Percentiles rank a stretch among this genome's conserved stretches.
phyloP scores from a whole-genome alignment of 2,329 filamentous ascomycete genomes.

The Cladophialophora exuberans region DNA sequence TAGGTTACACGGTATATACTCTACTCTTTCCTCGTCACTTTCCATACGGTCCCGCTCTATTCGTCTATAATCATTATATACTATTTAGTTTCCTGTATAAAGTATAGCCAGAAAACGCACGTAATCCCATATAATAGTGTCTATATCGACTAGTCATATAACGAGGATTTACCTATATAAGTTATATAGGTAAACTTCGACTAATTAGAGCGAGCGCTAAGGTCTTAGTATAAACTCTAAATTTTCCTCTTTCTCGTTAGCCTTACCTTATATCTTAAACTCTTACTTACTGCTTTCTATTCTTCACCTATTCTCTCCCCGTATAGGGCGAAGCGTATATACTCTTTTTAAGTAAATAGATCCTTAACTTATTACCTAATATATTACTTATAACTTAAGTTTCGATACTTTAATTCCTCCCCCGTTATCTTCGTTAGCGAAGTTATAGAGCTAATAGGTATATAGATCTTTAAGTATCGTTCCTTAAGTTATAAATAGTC shows the following conservation, averaged over 20 bases:
- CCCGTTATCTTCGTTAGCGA: not conserved
- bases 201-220: not conserved
- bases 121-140: not conserved
- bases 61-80: no score
- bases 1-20: no score
- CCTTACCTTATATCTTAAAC: not conserved
- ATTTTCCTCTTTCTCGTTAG: not conserved
- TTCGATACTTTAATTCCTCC: not conserved
- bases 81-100: no score
- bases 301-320: not conserved
- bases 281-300: not conserved
- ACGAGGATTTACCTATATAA: not conserved
- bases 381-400: not conserved
- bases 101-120: not conserved
- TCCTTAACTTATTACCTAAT: no score
- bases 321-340: not conserved
- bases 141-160: not conserved
- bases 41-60: no score
- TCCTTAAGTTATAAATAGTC: not conserved
- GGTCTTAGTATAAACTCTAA: not conserved
- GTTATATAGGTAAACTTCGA: not conserved
- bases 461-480: not conserved
- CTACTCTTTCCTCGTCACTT: no score
- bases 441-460: not conserved
- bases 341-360: no score